Base-by-base conservation (phyloP, 1,139 yeast genomes). In the Diutina scorzettiae region DNA sequence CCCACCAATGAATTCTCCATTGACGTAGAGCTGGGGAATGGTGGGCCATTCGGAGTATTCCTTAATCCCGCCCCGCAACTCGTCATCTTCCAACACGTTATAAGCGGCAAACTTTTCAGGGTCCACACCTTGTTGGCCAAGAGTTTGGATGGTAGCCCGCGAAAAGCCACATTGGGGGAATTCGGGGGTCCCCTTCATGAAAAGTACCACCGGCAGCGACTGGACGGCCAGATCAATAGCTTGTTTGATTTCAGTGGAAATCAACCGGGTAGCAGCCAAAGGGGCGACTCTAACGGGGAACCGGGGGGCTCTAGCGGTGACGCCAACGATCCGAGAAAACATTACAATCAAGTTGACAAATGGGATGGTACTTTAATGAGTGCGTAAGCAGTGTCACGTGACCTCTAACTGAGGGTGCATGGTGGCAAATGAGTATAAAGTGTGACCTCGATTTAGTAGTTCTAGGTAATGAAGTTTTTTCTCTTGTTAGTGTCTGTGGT, bases 131-230 rank as follows among this genome's bases (percentile, higher is more conserved):
- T 89, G 95, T 59, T 87, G 93, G 17, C 98, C 97, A 48, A 93
- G 72, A 41, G 87, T 75, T 58, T 86, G 93, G 51, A 93, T 89
- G 16, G 96, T 85, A 43, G 95, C 95, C 56, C 96, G 76, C 5
- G 96, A 87, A 57, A 93, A 93, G 1, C 99, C 98, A 69, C 99
- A 93, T 55, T 87, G 95, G 25, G 99, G 99, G 46, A 84, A 86
- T 55, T 89, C 96, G 1, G 99, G 99, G 1, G 98, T 93, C 9
- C 95, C 95, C 58, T 85, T 85, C 95, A 85, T 85, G 66, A 89
- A 89, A 28, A 93, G 70, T 9, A 93, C 98, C 12, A 91, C 97
- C 16, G 95, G 95, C 1, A 96, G 93, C 14, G 95, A 78, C 4
- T 64, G 67, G 24, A 91, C 81, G 1, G 97, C 97, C 44, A 74